phyloP scores from a whole-genome alignment of 2,329 filamentous ascomycete genomes.

The Colletotrichum abscissum region DNA sequence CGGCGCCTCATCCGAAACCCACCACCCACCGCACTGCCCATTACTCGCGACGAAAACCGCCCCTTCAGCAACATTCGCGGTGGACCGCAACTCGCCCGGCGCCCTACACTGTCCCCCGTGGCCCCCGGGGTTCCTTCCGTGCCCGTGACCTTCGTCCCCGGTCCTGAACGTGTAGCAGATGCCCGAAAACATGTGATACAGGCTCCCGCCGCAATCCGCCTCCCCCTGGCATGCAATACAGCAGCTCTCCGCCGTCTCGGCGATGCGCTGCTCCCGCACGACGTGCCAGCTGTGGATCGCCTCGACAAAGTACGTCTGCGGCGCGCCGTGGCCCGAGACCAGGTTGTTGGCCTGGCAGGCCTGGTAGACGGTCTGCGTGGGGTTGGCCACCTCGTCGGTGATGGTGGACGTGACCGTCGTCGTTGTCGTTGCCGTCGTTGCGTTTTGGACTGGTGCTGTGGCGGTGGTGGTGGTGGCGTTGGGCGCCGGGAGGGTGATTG shows the following conservation, averaged over 20 bases:
- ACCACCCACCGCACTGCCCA: conserved; percentile 19
- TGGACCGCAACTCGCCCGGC: conserved; percentile 9
- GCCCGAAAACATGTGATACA: conserved; percentile 2
- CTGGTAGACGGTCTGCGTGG: conserved; percentile 23
- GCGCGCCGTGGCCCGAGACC: background rate
- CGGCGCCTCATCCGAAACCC: background rate
- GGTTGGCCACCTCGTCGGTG: conserved; percentile 1
- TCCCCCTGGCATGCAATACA: conserved; percentile 25
- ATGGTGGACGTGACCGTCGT: conserved; percentile 8
- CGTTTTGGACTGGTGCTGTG: background rate
- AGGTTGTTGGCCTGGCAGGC: conserved; percentile 27
- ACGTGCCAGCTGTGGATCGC: background rate
- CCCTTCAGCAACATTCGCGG: background rate
- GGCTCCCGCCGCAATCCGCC: conserved; percentile 15
- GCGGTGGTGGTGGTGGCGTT: background rate
- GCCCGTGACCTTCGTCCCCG: no score
- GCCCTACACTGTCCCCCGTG: background rate
- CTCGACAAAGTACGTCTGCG: conserved; percentile 19
- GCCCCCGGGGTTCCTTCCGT: background rate
- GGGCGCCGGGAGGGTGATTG: background rate
- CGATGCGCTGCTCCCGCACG: background rate
- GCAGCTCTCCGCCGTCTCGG: conserved; percentile 5
- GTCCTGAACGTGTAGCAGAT: conserved; percentile 24
- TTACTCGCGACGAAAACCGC: conserved; percentile 24
- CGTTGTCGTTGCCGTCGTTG: conserved; percentile 1